Evolutionary conservation across 2,329 filamentous ascomycete genomes (phyloP), one percentile per base, ranked within the genome.

Genomic region (Hypomyces perniciosus): DNA sequence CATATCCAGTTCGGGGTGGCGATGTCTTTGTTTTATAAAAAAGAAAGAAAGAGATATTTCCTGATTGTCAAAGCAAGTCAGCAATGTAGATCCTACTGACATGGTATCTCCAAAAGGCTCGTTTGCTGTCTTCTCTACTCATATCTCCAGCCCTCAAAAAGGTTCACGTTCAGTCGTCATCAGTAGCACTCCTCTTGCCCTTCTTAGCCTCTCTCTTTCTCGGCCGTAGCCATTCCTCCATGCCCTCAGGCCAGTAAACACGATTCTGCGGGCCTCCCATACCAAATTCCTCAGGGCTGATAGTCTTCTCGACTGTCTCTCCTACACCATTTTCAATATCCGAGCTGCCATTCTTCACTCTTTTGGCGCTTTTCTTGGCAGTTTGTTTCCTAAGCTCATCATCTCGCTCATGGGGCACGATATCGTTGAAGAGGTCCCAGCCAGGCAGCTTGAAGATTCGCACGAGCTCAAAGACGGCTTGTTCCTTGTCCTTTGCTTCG

Each of bases 401-500:
- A 2, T 78, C 75, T 0, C 91, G 79, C 51, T 85, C 81, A 62
- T 91, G 79, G 0, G 91, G 90, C 2, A 92, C 74, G 2, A 97
- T 73, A 49, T 95, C 83, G 58, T 86, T 86, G 63, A 95, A 83
- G 0, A 70, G 78, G 20, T 93, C 77, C 69, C 84, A 88, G 0
- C 90, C 90, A 0, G 90, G 88, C 0, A 97, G 75, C 60, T 85
- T 90, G 66, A 90, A 95, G 0, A 77, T 90, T 26, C 86, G 80
- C 90, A 96, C 96, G 13, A 97, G 76, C 57, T 95, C 90, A 61
- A 97, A 95, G 0, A 96, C 90, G 0, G 92, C 90, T 67, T 97
- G 92, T 65, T 97, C 92, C 68, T 97, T 97, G 64, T 96, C 92
- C 66, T 97, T 97, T 44, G 92, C 92, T 71, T 97, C 92, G 54